Percentiles rank a stretch among this genome's conserved stretches.
These are phyloP conservation scores for Ascocoryne sarcoides DNA, from an alignment of 2,329 filamentous ascomycete genomes.

Conservation along the genomic window DNA sequence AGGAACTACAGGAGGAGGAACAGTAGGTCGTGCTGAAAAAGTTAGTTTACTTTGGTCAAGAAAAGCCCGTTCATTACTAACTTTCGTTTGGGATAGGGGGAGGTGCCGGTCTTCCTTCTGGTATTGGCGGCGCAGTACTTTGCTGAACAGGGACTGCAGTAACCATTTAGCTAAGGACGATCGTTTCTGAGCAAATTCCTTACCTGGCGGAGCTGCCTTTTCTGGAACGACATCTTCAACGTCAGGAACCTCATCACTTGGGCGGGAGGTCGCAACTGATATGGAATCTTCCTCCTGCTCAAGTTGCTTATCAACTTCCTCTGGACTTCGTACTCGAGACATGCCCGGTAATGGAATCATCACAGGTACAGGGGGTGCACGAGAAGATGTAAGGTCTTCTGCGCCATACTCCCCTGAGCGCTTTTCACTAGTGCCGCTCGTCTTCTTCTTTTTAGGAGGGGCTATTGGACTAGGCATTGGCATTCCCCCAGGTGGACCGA, in stretches of 20 bases:
- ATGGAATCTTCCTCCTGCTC: constrained; percentile 37
- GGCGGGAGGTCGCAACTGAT: constrained; percentile 35
- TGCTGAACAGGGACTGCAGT: constrained; percentile 23
- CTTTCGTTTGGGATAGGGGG: constrained; percentile 52
- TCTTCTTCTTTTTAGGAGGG: constrained; percentile 49
- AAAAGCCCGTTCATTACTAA: constrained; percentile 35
- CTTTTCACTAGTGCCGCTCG: constrained; percentile 33
- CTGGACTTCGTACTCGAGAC: constrained; percentile 44
- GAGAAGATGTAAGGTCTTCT: constrained; percentile 34
- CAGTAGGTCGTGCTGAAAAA: constrained; percentile 52
- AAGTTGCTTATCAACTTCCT: constrained; percentile 35
- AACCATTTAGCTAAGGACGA: constrained; percentile 6
- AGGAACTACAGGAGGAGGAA: constrained; percentile 46
- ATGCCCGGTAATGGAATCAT: constrained; percentile 63
- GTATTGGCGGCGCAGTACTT: constrained; percentile 26
- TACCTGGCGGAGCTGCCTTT: constrained; percentile 30
- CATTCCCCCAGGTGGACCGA: constrained; percentile 62
- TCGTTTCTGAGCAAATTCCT: not conserved
- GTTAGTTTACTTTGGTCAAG: constrained; percentile 21
- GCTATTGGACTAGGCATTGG: constrained; percentile 45
- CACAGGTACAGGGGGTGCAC: constrained; percentile 48
- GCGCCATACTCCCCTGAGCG: constrained; percentile 36
- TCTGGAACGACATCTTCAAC: constrained; percentile 41
- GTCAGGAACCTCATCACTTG: constrained; percentile 42
- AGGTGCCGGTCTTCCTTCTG: constrained; percentile 41